Percentiles rank a stretch among this genome's conserved stretches.
These are phyloP conservation scores for Volvariella volvacea DNA, from an alignment of 1,284 basidiomycete species.

Conservation along the genomic window DNA sequence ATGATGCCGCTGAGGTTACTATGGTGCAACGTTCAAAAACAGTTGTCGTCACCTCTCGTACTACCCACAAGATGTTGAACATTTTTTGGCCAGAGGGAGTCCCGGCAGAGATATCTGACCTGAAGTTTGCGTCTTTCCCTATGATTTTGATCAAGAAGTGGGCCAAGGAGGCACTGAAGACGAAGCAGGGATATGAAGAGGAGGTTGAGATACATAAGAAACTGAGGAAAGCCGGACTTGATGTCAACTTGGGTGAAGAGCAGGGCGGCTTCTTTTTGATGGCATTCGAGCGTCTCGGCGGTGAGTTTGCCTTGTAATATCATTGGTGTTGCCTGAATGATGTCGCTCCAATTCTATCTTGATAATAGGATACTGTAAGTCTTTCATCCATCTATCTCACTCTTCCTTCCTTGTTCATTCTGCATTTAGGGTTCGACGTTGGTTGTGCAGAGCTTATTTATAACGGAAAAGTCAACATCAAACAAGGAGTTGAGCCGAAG, in stretches of 20 bases:
- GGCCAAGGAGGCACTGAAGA: constrained; percentile 20
- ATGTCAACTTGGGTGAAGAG: constrained; percentile 22
- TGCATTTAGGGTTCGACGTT: constrained; percentile 28
- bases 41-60: constrained; percentile 26
- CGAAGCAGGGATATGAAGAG: constrained; percentile 17
- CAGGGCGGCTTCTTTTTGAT: constrained; percentile 20
- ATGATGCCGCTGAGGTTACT: constrained; percentile 25
- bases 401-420: too few relatives aligned
- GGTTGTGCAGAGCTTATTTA: constrained; percentile 39
- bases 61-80: constrained; percentile 16
- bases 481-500: constrained; percentile 45
- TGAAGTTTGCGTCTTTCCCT: constrained; percentile 34
- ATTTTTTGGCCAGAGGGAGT: constrained; percentile 32
- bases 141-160: constrained; percentile 28
- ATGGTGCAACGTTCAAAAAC: constrained; percentile 34
- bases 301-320: constrained; percentile 11
- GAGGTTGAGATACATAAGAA: constrained; percentile 28
- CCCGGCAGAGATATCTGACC: constrained; percentile 37
- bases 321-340: too few relatives aligned
- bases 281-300: constrained; percentile 23
- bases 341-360: too few relatives aligned
- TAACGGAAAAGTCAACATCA: constrained; percentile 57
- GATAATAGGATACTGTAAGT: constrained; percentile 24
- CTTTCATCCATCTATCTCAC: too few relatives aligned
- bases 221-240: constrained; percentile 30